These are phyloP conservation scores for Neofusicoccum umdonicola DNA, from an alignment of 2,329 filamentous ascomycete species.

Conservation along the genomic window DNA sequence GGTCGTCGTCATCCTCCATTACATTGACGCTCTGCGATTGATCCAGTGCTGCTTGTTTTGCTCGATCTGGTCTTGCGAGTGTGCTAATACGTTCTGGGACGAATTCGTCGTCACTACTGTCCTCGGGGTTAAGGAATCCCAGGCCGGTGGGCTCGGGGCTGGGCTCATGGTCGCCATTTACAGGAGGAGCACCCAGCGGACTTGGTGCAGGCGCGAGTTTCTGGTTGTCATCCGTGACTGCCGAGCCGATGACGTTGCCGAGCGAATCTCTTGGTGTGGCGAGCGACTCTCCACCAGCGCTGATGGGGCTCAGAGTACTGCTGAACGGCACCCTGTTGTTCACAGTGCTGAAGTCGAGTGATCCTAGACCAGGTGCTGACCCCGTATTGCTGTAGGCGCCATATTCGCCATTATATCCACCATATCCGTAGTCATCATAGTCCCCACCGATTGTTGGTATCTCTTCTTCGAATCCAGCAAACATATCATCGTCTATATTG, in stretches of 20 bases:
- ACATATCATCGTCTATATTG: constrained; percentile 40
- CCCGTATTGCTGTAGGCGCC: background rate
- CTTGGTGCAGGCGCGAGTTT: constrained; percentile 5
- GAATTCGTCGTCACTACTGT: constrained; percentile 14
- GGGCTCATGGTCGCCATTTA: background rate
- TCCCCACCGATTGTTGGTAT: constrained; percentile 56
- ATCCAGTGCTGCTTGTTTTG: constrained; percentile 13
- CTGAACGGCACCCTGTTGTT: constrained; percentile 11
- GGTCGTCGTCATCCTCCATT: constrained; percentile 47
- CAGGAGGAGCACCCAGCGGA: constrained; percentile 5
- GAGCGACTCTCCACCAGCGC: constrained; percentile 20
- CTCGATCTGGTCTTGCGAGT: constrained; percentile 16
- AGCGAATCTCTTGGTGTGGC: constrained; percentile 2
- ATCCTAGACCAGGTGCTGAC: constrained; percentile 29
- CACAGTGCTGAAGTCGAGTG: constrained; percentile 35
- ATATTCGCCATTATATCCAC: background rate
- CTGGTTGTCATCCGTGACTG: background rate
- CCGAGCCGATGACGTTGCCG: constrained; percentile 5
- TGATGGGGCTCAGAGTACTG: constrained; percentile 26
- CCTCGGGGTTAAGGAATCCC: constrained; percentile 20
- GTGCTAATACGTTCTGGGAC: constrained; percentile 7
- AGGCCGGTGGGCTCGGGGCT: constrained; percentile 22
- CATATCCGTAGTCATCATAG: constrained; percentile 27
- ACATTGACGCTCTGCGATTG: background rate
- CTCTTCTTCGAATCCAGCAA: constrained; percentile 60